Percentiles rank a stretch among this genome's conserved stretches.
phyloP scores from a whole-genome alignment of 768 basidiomycete genomes.

The Boletus pseudo-olivaceus region DNA sequence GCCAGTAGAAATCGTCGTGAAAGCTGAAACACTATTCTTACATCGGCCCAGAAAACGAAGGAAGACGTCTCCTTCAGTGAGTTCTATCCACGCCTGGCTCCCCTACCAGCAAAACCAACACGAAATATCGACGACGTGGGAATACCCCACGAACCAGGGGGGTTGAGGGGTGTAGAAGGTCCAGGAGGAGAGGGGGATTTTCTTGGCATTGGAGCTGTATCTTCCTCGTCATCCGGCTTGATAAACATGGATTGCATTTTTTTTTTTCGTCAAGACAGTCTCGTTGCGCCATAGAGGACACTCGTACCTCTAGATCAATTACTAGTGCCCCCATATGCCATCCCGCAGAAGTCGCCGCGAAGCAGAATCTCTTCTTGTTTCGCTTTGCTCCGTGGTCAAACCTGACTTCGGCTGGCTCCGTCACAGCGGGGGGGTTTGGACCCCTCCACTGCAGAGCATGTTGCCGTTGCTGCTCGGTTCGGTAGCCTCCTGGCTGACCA shows the following conservation, averaged over 20 bases:
- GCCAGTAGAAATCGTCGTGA: not conserved
- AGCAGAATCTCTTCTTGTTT: conserved; percentile 64
- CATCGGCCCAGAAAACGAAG: not conserved
- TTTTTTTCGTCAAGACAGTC: conserved; percentile 1
- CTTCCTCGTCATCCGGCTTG: conserved; percentile 34
- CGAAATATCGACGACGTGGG: conserved; percentile 37
- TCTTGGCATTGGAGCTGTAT: conserved; percentile 30
- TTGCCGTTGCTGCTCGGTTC: conserved; percentile 34
- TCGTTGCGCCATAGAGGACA: not conserved
- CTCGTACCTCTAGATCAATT: conserved; percentile 70
- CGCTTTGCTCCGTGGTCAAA: conserved; percentile 60
- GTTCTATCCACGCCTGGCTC: conserved; percentile 30
- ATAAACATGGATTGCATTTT: conserved; percentile 1
- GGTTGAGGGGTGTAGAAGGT: conserved; percentile 11
- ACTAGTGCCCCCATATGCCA: conserved; percentile 93
- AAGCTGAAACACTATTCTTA: conserved; percentile 7
- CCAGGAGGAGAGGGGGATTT: conserved; percentile 26
- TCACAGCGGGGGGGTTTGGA: conserved; percentile 40
- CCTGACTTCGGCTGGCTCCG: conserved; percentile 63
- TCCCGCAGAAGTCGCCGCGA: conserved; percentile 76
- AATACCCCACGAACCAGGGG: conserved; percentile 15
- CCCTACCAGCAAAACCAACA: conserved; percentile 59
- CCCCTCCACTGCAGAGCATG: conserved; percentile 24
- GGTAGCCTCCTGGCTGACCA: conserved; percentile 62
- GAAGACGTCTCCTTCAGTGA: conserved; percentile 6